Conservation (phyloP, 495 filamentous ascomycete species). For the Pseudevernia furfuracea region DNA sequence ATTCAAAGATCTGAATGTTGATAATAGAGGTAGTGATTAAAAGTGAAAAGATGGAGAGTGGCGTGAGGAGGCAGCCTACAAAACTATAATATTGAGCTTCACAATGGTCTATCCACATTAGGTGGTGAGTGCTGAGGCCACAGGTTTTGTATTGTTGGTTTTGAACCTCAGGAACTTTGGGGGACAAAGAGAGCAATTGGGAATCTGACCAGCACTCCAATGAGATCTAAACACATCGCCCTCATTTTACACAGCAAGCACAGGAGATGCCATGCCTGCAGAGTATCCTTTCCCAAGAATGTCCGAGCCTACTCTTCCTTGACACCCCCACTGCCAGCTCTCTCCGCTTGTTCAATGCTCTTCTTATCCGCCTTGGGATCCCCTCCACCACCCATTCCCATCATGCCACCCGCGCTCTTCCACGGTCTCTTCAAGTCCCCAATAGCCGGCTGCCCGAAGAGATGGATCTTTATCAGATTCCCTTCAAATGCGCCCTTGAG, state of each 20-base stretch:
- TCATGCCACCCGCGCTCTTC: conserved; percentile 76
- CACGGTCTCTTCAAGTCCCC: conserved; percentile 93
- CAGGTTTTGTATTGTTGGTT: not conserved
- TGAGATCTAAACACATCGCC: conserved; percentile 6
- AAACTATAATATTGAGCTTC: not conserved
- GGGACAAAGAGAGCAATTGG: not conserved
- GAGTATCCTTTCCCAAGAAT: not conserved
- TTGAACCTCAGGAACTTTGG: not conserved
- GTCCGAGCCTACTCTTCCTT: conserved; percentile 66
- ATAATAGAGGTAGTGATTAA: not conserved
- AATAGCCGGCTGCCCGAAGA: conserved; percentile 80
- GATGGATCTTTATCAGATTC: conserved; percentile 90
- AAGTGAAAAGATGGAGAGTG: not conserved
- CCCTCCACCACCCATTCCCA: conserved; percentile 59
- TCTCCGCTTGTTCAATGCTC: conserved; percentile 79
- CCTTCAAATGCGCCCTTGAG: conserved; percentile 90
- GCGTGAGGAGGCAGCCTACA: not conserved
- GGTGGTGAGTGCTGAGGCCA: no score
- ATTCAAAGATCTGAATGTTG: not conserved
- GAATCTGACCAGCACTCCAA: not conserved
- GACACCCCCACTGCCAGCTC: conserved; percentile 73
- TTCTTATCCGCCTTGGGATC: conserved; percentile 93
- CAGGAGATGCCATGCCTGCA: not conserved
- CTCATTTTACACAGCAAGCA: not conserved
- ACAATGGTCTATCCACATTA: no score